Conservation (phyloP, 306 rosid species). For the Inga oerstediana region DNA sequence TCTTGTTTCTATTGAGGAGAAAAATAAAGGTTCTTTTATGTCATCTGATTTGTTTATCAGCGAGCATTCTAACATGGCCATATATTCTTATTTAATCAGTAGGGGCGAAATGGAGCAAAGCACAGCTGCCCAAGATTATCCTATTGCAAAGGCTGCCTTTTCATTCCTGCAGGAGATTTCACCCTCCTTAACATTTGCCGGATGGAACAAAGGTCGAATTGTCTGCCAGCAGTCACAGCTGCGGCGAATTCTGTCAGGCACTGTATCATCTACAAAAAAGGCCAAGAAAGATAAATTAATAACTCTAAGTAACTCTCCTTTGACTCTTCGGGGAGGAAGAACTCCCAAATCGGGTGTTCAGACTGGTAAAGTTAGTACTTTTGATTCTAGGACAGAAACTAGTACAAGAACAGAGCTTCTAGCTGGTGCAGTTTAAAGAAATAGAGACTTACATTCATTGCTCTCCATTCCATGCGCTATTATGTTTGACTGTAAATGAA, state of each 20-base stretch:
- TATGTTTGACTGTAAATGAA: slow-evolving; percentile 40
- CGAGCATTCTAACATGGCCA: slow-evolving; percentile 31
- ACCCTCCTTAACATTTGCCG: slow-evolving; percentile 63
- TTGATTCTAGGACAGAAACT: slow-evolving; percentile 53
- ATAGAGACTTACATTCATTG: slow-evolving; percentile 37
- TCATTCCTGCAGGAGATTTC: slow-evolving; percentile 74
- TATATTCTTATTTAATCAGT: slow-evolving; percentile 56
- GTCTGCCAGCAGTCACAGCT: slow-evolving; percentile 83
- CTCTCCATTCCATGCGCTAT: slow-evolving; percentile 36
- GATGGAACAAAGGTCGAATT: slow-evolving; percentile 92
- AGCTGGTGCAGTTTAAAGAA: slow-evolving; percentile 60
- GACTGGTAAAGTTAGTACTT: slow-evolving; percentile 48
- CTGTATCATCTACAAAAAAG: slow-evolving; percentile 56
- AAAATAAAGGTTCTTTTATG: not conserved
- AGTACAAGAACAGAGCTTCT: slow-evolving; percentile 70
- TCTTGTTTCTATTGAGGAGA: not conserved
- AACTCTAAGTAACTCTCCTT: slow-evolving; percentile 56
- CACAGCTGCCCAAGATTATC: slow-evolving; percentile 55
- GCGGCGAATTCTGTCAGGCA: slow-evolving; percentile 60
- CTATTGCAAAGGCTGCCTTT: slow-evolving; percentile 74
- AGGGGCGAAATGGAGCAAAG: slow-evolving; percentile 78
- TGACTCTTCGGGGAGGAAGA: slow-evolving; percentile 49
- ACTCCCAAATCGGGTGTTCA: slow-evolving; percentile 49
- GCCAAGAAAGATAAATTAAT: slow-evolving; percentile 49
- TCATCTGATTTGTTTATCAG: slow-evolving; percentile 3